phyloP scores from a whole-genome alignment of 305 asterid species.

The Withania somnifera region DNA sequence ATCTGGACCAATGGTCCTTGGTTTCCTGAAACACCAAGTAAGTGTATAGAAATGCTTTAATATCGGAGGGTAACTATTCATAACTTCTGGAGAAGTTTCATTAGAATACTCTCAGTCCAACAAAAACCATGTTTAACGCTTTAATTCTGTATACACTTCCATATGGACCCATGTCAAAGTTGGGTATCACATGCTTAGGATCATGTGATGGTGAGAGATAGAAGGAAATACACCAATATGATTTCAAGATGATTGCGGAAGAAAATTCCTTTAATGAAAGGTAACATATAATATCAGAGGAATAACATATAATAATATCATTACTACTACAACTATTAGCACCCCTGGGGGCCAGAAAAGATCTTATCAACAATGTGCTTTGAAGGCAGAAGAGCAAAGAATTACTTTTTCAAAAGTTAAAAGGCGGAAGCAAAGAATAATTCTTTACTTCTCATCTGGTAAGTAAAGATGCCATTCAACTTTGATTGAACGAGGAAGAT shows the following conservation, averaged over 20 bases:
- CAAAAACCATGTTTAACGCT: background rate
- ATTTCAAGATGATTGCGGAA: background rate
- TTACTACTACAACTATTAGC: background rate
- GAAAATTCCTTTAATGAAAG: background rate
- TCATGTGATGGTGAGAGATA: background rate
- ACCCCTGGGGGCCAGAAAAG: background rate
- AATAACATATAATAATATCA: background rate
- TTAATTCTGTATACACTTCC: background rate
- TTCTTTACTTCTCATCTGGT: background rate
- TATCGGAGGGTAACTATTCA: background rate
- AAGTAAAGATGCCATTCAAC: background rate
- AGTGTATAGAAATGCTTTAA: background rate
- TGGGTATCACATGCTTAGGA: background rate
- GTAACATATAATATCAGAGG: background rate
- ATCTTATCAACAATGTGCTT: background rate
- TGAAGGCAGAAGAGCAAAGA: background rate
- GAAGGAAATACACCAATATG: background rate
- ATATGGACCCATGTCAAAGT: background rate
- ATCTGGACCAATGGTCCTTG: conserved; percentile 70
- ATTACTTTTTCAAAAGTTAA: background rate
- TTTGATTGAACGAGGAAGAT: background rate
- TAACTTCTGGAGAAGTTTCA: background rate
- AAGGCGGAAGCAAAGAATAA: conserved; percentile 2
- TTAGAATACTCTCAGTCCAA: background rate
- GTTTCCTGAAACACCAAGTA: conserved; percentile 44